These are phyloP conservation scores for Aspergillus sp. DNA, from an alignment of 2,329 filamentous ascomycete genomes.

Conservation along the genomic window DNA sequence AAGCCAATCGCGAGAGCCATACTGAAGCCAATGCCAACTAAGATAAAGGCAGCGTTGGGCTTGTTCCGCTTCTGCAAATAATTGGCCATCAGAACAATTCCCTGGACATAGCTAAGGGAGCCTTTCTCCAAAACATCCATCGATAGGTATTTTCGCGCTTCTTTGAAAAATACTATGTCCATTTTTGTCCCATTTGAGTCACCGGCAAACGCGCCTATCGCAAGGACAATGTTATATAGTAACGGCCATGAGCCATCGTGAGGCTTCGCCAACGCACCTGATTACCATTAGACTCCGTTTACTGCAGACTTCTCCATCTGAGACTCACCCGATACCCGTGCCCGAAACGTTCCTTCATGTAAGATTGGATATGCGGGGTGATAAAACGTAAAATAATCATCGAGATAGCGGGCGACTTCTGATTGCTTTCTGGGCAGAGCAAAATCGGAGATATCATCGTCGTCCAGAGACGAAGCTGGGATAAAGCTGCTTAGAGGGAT, in stretches of 20 bases:
- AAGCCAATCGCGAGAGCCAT: constrained; percentile 21
- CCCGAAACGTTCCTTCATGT: constrained; percentile 21
- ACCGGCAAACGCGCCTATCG: constrained; percentile 20
- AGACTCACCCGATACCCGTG: constrained; percentile 16
- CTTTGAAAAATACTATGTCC: constrained; percentile 19
- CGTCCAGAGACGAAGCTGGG: constrained; percentile 18
- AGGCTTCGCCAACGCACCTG: constrained; percentile 20
- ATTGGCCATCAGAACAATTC: constrained; percentile 19
- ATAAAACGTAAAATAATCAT: constrained; percentile 21
- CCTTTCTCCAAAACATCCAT: constrained; percentile 23
- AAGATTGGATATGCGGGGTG: constrained; percentile 21
- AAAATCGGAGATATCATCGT: constrained; percentile 10
- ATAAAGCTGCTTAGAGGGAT: constrained; percentile 18
- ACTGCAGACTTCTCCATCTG: background rate
- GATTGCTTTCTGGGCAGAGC: constrained; percentile 2
- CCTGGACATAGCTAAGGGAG: constrained; percentile 22
- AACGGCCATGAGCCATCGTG: constrained; percentile 20
- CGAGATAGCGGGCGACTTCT: constrained; percentile 13
- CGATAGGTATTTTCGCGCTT: constrained; percentile 18
- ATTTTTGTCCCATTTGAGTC: constrained; percentile 19
- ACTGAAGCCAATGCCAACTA: constrained; percentile 21
- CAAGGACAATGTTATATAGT: constrained; percentile 19
- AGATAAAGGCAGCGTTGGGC: constrained; percentile 20
- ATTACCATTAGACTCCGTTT: background rate
- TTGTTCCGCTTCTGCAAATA: constrained; percentile 23